Base-by-base conservation (phyloP, 2,329 filamentous ascomycete species). In the Domatiomyces catenatus region DNA sequence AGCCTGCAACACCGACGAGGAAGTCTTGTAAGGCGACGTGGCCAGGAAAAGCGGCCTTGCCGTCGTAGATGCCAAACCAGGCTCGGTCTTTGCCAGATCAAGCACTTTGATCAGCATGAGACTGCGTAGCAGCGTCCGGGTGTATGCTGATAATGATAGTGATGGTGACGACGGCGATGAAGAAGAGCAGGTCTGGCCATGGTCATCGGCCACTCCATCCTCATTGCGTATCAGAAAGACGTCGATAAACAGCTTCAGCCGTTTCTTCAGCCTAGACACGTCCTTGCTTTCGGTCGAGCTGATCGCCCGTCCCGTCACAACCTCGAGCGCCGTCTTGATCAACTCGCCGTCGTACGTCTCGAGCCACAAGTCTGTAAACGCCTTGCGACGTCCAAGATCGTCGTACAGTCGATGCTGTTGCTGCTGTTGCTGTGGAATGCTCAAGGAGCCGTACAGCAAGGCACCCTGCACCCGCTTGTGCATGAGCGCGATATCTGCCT, bases 61-160 rank as follows among this genome's bases (percentile, higher is more conserved):
- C 42, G 61, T 60, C 59, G 10, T 61, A 59, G 10, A 15, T 15
- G 32, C 71, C 45, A 47, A 15, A 5, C 20, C 17, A 3, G 45
- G 20, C 20, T 3, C 3, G 47, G 45, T 58, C 58, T 75, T 77
- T 8, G 69, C 71, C 52, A 72, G 71, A 57, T 83, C 79, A 10
- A 83, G 68, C 15, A 83, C 66, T 50, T 74, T 67, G 47, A 81
- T 67, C 2, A 82, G 69, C 74, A 81, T 75, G 44, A 81, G 65
- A 57, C 76, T 77, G 32, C 77, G 72, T 42, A 79, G 65, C 10
- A 76, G 65, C 2, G 74, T 80, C 47, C 75, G 75, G 52, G 72
- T 70, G 69, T 77, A 79, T 24, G 68, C 66, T 24, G 22, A 24
- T 24, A 24, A 24, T 24, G 22, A 24, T 24, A 24, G 6, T 24